Evolutionary conservation across 805 yeast genomes (phyloP).

Genomic region (Hermanozyma aechmeae): DNA sequence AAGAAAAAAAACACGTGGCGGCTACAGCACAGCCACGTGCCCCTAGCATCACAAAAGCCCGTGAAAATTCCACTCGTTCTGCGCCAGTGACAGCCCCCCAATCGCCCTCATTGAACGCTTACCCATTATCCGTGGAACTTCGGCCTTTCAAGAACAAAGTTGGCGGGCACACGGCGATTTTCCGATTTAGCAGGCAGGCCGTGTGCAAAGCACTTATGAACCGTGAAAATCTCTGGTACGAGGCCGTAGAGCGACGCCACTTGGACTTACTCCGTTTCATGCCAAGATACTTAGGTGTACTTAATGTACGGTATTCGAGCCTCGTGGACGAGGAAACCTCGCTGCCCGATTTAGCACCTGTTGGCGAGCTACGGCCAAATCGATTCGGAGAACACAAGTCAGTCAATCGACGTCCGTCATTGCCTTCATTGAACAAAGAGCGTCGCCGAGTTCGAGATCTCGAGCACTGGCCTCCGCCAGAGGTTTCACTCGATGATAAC

Average conservation of each 20-base stretch:
- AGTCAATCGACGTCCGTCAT: conserved; percentile 2
- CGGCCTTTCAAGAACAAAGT: conserved; percentile 90
- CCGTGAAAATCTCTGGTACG: conserved; percentile 88
- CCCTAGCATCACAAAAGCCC: no score
- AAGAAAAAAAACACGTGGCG: no score
- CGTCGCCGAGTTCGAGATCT: conserved; percentile 1
- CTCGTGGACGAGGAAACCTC: conserved; percentile 23
- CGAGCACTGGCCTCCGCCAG: conserved; percentile 42
- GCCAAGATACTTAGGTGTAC: conserved; percentile 92
- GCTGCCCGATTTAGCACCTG: conserved; percentile 5
- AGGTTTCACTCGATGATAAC: conserved; percentile 87
- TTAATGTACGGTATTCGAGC: conserved; percentile 77
- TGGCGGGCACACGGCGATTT: conserved; percentile 97
- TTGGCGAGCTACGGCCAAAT: not conserved
- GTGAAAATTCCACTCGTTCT: no score
- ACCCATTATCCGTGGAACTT: conserved; percentile 76
- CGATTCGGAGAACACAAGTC: not conserved
- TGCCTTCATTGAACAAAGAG: conserved; percentile 1
- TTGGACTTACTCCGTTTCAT: conserved; percentile 70
- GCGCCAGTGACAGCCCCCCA: no score
- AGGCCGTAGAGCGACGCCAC: conserved; percentile 71
- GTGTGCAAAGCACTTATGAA: conserved; percentile 90
- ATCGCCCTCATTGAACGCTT: no score
- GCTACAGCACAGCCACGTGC: not conserved
- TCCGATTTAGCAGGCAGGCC: conserved; percentile 82